phyloP scores from a whole-genome alignment of 352 stramenopile species.

The Phytophthora vignae region DNA sequence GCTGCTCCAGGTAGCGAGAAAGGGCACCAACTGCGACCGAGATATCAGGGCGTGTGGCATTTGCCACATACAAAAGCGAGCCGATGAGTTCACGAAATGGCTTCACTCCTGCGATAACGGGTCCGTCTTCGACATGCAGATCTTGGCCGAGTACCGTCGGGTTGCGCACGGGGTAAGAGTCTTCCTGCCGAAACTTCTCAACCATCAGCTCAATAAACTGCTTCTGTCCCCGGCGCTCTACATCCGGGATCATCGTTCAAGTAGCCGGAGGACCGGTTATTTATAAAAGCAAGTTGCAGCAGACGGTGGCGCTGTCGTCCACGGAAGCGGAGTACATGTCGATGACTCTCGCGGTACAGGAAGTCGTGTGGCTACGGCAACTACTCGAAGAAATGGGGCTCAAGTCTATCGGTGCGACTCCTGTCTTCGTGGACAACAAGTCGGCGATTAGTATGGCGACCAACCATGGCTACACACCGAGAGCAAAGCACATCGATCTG shows the following conservation, averaged over 20 bases:
- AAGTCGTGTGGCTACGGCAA: background rate
- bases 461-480: background rate
- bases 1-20: background rate
- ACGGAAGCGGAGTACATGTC: background rate
- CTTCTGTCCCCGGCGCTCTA: background rate
- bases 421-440: conserved; percentile 12
- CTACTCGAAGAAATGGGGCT: background rate
- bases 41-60: conserved; percentile 31
- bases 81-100: conserved; percentile 17
- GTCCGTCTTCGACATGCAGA: conserved; percentile 2
- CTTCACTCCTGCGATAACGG: background rate
- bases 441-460: background rate
- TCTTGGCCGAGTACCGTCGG: conserved; percentile 2
- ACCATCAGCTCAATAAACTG: background rate
- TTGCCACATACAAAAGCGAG: conserved; percentile 33
- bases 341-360: background rate
- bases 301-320: background rate
- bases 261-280: no score
- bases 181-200: conserved; percentile 4
- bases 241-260: no score
- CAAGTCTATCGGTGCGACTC: background rate
- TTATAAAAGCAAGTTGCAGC: no score
- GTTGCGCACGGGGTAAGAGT: conserved; percentile 11
- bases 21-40: conserved; percentile 6
- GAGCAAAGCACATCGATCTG: background rate